Base-by-base conservation (phyloP, 2,329 filamentous ascomycete species). In the Ciborinia camelliae region DNA sequence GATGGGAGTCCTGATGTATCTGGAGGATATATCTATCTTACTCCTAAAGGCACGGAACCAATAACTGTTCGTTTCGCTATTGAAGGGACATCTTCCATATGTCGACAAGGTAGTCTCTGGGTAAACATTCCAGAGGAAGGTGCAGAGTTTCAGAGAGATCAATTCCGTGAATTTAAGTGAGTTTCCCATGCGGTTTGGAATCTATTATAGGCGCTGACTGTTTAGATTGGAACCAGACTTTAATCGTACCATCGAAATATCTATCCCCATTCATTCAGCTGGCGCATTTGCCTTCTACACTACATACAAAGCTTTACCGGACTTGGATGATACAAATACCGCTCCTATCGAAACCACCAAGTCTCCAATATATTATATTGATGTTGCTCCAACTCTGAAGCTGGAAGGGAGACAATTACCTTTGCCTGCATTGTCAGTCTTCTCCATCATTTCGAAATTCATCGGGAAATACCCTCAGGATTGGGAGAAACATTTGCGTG, bases 371-470 rank as follows among this genome's bases (percentile, higher is more conserved):
- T 94, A 94, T 81, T 98, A 97, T 80, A 91, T 99, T 75, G 93
- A 98, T 84, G 91, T 99, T 47, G 90, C 90, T 23, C 95, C 96
- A 0, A 84, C 84, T 37, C 82, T 99, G 70, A 86, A 83, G 14
- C 84, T 98, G 65, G 88, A 91, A 63, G 87, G 88, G 63, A 81
- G 86, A 54, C 84, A 86, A 12, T 79, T 99, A 71, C 93, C 95
- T 1, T 82, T 98, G 71, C 88, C 95, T 70, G 91, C 94, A 0
- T 81, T 99, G 58, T 96, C 92, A 18, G 85, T 97, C 70, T 96
- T 97, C 79, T 98, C 95, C 14, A 84, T 94, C 64, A 91, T 99
- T 68, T 97, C 94, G 75, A 99, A 99, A 79, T 97, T 97, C 79
- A 96, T 99, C 91, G 95, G 95, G 68, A 88, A 89, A 74, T 97